These are phyloP conservation scores for Nemophila menziesii DNA, from an alignment of 257 asterid species.

Conservation along the genomic window DNA sequence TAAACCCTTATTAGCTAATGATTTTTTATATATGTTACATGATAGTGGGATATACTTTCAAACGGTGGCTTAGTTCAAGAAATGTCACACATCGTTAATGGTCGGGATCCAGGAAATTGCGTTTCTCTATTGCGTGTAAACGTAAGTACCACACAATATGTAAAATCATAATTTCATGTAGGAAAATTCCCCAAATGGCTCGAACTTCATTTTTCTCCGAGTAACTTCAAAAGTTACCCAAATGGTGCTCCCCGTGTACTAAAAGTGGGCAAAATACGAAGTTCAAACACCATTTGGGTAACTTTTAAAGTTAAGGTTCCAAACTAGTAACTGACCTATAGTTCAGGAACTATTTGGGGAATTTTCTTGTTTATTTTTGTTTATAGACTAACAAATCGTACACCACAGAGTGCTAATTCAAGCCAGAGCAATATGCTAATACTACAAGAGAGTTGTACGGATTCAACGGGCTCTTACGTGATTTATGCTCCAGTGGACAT, in stretches of 20 bases:
- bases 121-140: conserved; percentile 5
- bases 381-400: too few relatives aligned
- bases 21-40: background rate
- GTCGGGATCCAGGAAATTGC: conserved; percentile 1
- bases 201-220: too few relatives aligned
- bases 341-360: too few relatives aligned
- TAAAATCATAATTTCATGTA: background rate
- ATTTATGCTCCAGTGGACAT: conserved; percentile 11
- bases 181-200: too few relatives aligned
- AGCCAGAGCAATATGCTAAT: conserved; percentile 5
- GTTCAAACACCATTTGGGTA: too few relatives aligned
- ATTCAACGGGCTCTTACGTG: conserved; percentile 4
- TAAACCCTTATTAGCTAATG: background rate
- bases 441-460: conserved; percentile 9
- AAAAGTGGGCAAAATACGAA: too few relatives aligned
- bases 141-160: background rate
- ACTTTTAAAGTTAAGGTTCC: too few relatives aligned
- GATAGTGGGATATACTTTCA: conserved; percentile 16
- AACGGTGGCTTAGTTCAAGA: conserved; percentile 5
- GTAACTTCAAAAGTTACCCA: too few relatives aligned
- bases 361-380: background rate
- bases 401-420: conserved; percentile 1
- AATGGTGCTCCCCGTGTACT: too few relatives aligned
- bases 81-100: conserved; percentile 1
- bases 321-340: too few relatives aligned